phyloP scores from a whole-genome alignment of 352 stramenopile species.

The Heterotrichella gracilis region DNA sequence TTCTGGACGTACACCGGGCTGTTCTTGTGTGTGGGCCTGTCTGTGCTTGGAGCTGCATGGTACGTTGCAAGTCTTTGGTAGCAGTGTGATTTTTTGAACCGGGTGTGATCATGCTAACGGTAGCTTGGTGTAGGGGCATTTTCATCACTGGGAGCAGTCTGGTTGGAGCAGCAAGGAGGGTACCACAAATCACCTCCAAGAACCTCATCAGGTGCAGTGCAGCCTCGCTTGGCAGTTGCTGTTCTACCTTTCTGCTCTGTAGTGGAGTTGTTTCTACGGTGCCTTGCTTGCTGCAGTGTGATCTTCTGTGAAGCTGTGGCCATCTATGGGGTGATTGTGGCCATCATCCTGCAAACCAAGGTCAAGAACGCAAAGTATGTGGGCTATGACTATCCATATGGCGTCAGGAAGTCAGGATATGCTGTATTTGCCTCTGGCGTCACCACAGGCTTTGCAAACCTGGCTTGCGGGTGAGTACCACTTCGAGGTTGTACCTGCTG shows the following conservation, averaged over 20 bases:
- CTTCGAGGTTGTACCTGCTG: too few relatives aligned
- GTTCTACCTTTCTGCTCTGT: too few relatives aligned
- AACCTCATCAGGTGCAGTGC: constrained; percentile 58
- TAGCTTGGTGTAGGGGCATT: constrained; percentile 31
- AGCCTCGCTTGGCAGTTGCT: too few relatives aligned
- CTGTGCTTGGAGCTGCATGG: constrained; percentile 79
- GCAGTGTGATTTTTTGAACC: too few relatives aligned
- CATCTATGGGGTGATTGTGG: constrained; percentile 98
- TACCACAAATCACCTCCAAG: constrained; percentile 85
- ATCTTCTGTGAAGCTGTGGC: constrained; percentile 99
- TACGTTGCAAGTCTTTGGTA: constrained; percentile 17
- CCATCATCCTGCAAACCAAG: constrained; percentile 93
- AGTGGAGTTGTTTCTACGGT: too few relatives aligned
- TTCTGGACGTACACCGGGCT: constrained; percentile 83
- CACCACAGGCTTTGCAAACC: constrained; percentile 86
- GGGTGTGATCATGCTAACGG: too few relatives aligned
- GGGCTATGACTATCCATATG: constrained; percentile 18
- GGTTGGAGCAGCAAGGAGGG: constrained; percentile 80
- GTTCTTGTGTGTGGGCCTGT: constrained; percentile 69
- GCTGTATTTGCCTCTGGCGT: constrained; percentile 77
- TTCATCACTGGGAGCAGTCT: constrained; percentile 55
- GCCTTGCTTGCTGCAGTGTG: constrained; percentile 43
- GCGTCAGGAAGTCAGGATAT: constrained; percentile 85
- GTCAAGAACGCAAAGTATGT: constrained; percentile 29
- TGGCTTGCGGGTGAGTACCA: constrained; percentile 63